Conservation (phyloP, 2,329 filamentous ascomycete genomes). For the Plectosphaerella plurivora region DNA sequence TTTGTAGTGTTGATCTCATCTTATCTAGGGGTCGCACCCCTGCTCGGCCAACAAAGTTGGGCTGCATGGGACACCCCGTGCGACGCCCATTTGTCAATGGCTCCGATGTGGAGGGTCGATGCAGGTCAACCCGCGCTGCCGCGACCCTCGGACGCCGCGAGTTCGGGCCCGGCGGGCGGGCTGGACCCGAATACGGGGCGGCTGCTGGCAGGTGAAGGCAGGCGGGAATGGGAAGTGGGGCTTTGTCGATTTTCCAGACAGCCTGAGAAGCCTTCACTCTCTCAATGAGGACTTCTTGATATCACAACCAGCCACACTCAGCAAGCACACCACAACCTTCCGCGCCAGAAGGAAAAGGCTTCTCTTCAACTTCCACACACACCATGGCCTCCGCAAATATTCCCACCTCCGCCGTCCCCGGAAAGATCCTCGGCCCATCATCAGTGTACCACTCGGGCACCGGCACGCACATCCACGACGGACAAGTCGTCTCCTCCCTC, state of each 20-base stretch:
- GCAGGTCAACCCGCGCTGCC: too few species aligned
- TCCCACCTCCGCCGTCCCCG: slow-evolving; percentile 68
- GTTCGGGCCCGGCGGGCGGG: too few species aligned
- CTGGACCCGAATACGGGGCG: background rate
- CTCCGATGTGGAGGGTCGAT: too few species aligned
- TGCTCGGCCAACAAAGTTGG: too few species aligned
- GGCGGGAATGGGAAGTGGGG: background rate
- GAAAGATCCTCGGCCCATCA: slow-evolving; percentile 69
- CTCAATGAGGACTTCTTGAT: background rate
- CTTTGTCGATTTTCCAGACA: background rate
- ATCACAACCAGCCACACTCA: background rate
- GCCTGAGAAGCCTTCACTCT: background rate
- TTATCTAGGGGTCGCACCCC: too few species aligned
- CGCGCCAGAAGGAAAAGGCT: background rate
- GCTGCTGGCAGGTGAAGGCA: background rate
- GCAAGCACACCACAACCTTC: background rate
- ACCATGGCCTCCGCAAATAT: slow-evolving; percentile 28
- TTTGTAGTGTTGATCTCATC: background rate
- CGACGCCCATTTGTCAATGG: too few species aligned
- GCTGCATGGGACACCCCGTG: too few species aligned
- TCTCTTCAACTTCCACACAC: background rate
- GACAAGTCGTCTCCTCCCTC: slow-evolving; percentile 76
- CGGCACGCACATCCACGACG: slow-evolving; percentile 77
- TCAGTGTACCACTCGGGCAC: slow-evolving; percentile 67
- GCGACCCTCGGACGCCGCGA: too few species aligned